Evolutionary conservation across 441 rosid species (phyloP).

Genomic region (Brassica hybrid): DNA sequence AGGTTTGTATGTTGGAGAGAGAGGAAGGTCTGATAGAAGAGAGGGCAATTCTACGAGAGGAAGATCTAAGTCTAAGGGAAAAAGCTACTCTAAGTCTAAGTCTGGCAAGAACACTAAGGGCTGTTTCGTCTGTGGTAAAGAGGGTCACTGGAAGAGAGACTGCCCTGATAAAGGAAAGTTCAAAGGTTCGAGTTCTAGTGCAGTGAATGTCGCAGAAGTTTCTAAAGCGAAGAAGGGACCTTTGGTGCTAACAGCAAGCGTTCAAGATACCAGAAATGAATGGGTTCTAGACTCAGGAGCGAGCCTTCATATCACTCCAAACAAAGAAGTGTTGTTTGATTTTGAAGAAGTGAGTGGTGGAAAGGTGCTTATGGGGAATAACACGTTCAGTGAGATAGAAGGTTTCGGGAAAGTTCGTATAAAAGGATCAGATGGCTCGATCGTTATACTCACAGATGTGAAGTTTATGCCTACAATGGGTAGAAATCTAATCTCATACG

Average conservation of each 20-base stretch:
- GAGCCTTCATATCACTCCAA: background rate
- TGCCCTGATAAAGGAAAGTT: background rate
- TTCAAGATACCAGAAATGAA: background rate
- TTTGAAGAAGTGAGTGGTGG: too few relatives aligned
- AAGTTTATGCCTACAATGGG: too few relatives aligned
- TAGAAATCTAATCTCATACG: too few relatives aligned
- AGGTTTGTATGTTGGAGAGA: too few relatives aligned
- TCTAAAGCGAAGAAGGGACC: background rate
- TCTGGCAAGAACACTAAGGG: background rate
- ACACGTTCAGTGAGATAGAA: too few relatives aligned
- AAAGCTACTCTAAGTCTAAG: background rate
- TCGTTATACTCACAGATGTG: too few relatives aligned
- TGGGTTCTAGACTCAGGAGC: background rate
- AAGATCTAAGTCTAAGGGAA: background rate
- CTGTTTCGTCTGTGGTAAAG: background rate
- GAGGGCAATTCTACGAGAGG: fast-evolving
- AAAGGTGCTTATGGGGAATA: too few relatives aligned
- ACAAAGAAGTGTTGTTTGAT: background rate
- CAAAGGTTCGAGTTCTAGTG: background rate
- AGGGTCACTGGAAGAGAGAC: background rate
- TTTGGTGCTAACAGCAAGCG: fast-evolving
- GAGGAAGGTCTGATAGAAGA: background rate
- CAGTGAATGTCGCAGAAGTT: background rate
- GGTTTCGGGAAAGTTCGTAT: too few relatives aligned
- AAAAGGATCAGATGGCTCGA: too few relatives aligned